Percentiles rank a stretch among this genome's conserved stretches.
Evolutionary conservation across 164 flowering plant species (phyloP).

Genomic region (Kingdonia uniflora): DNA sequence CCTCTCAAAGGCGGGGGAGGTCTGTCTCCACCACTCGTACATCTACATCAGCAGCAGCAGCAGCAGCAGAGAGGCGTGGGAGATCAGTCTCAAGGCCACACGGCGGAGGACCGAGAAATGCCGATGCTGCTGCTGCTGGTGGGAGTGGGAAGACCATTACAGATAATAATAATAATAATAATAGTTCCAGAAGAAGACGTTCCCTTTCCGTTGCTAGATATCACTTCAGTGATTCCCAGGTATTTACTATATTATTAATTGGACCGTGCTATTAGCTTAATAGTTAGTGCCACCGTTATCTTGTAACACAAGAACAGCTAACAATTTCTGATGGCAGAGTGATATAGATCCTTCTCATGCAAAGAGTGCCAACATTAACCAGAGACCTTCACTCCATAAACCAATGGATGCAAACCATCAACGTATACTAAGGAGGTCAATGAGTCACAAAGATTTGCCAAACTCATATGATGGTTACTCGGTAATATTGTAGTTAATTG

Average conservation of each 20-base stretch:
- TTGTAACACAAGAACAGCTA: too few relatives aligned
- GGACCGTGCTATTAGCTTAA: too few relatives aligned
- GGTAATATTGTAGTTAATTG: slow-evolving; percentile 27
- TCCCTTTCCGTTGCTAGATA: slow-evolving; percentile 60
- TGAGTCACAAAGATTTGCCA: slow-evolving; percentile 56
- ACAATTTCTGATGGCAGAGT: slow-evolving; percentile 52
- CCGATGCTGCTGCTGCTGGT: not conserved
- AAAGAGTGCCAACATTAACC: slow-evolving; percentile 19
- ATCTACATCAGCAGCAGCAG: too few relatives aligned
- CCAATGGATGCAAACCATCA: slow-evolving; percentile 30
- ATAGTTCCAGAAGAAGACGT: slow-evolving; percentile 42
- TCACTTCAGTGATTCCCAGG: slow-evolving; percentile 78
- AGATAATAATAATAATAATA: slow-evolving; percentile 9
- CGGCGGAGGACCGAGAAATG: too few relatives aligned
- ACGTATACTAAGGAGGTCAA: slow-evolving; percentile 40
- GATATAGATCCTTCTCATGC: slow-evolving; percentile 34
- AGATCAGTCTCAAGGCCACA: slow-evolving; percentile 2
- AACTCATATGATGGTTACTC: slow-evolving; percentile 58
- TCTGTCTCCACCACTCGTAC: slow-evolving; percentile 38
- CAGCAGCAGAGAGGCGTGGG: too few relatives aligned
- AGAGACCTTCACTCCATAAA: slow-evolving; percentile 20
- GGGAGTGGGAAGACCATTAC: not conserved
- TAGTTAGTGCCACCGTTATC: too few relatives aligned
- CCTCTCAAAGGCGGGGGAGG: slow-evolving; percentile 48
- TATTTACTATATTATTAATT: too few relatives aligned